Percentiles rank a stretch among this genome's conserved stretches.
Evolutionary conservation across 805 yeast species (phyloP).

Genomic region (Metschnikowia lunata): DNA sequence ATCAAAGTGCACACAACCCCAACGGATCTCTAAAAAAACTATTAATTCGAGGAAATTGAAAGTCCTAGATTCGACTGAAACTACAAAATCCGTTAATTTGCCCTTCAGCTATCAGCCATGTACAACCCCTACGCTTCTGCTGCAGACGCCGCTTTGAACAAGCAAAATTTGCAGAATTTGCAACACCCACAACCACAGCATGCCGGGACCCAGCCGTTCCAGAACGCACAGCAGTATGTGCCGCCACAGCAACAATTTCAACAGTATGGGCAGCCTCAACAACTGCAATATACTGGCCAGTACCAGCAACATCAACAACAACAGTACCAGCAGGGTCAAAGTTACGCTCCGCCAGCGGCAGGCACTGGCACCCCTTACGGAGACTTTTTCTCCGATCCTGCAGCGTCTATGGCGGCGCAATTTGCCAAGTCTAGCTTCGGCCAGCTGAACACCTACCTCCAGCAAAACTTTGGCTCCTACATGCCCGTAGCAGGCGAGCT

Average conservation of each 20-base stretch:
- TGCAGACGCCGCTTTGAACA: constrained; percentile 13
- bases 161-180: constrained; percentile 15
- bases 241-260: constrained; percentile 13
- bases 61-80: too few relatives aligned
- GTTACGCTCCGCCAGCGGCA: constrained; percentile 16
- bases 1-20: background rate
- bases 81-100: background rate
- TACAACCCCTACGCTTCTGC: constrained; percentile 37
- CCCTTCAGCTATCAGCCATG: constrained; percentile 19
- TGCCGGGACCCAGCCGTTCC: constrained; percentile 1
- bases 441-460: constrained; percentile 75
- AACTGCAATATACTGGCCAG: constrained; percentile 12
- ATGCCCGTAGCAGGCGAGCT: constrained; percentile 52
- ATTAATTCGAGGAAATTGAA: too few relatives aligned
- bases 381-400: constrained; percentile 66
- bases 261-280: constrained; percentile 11
- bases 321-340: constrained; percentile 37
- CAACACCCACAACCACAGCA: constrained; percentile 22
- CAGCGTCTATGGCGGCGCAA: constrained; percentile 80
- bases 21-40: background rate
- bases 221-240: background rate
- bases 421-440: constrained; percentile 81
- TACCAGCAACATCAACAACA: constrained; percentile 18
- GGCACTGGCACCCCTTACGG: constrained; percentile 21
- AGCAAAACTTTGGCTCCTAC: constrained; percentile 58